Conservation (phyloP, 345 rosid genomes). For the Hypericum androsaemum region DNA sequence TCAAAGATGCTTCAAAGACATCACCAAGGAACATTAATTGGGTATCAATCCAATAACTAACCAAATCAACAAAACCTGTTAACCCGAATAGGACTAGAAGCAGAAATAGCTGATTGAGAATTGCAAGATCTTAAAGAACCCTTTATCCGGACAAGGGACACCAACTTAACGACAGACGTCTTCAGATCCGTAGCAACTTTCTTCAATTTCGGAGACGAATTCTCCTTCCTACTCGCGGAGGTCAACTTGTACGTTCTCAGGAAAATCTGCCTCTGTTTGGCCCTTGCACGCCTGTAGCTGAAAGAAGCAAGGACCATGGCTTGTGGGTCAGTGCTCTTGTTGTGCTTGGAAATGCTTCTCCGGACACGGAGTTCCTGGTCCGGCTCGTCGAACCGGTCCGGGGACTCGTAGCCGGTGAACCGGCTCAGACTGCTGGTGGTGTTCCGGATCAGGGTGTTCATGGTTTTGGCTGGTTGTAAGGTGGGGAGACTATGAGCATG, state of each 20-base stretch:
- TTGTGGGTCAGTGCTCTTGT: background rate
- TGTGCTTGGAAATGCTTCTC: too few relatives aligned
- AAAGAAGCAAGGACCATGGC: constrained; percentile 12
- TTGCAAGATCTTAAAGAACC: constrained; percentile 18
- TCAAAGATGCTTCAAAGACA: too few relatives aligned
- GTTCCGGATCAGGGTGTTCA: constrained; percentile 19
- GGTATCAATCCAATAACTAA: too few relatives aligned
- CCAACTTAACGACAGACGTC: constrained; percentile 19
- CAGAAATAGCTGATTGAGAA: constrained; percentile 22
- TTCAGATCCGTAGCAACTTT: constrained; percentile 28
- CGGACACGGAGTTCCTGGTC: background rate
- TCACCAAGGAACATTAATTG: too few relatives aligned
- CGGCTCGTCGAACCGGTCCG: constrained; percentile 4
- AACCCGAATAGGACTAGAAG: constrained; percentile 5
- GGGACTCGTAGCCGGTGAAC: constrained; percentile 15
- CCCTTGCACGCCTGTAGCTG: constrained; percentile 28
- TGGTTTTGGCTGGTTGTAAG: constrained; percentile 3
- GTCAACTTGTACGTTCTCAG: constrained; percentile 36
- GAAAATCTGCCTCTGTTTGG: constrained; percentile 38
- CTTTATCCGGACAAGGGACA: constrained; percentile 12
- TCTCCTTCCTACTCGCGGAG: constrained; percentile 13
- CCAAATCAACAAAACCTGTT: too few relatives aligned
- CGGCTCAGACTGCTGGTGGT: constrained; percentile 17
- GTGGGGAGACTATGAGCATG: background rate
- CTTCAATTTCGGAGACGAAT: constrained; percentile 18